Conservation (phyloP, 306 rosid species). For the Vicia villosa region DNA sequence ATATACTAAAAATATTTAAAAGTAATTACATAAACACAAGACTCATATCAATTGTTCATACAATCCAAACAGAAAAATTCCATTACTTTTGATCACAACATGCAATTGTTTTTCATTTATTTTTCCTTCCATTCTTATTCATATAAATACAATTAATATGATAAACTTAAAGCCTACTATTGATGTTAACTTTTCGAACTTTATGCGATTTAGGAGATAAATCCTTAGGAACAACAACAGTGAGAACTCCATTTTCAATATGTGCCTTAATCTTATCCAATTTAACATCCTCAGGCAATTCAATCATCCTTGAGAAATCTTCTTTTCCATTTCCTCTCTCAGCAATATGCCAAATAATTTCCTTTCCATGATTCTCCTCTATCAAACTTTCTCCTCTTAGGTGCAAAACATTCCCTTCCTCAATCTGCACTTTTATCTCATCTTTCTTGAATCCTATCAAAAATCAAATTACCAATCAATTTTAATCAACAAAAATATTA, state of each 20-base stretch:
- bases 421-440: slow-evolving; percentile 67
- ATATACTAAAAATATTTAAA: no score
- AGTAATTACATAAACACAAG: no score
- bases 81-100: no score
- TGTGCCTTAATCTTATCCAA: slow-evolving; percentile 74
- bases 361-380: slow-evolving; percentile 51
- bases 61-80: no score
- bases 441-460: slow-evolving; percentile 65
- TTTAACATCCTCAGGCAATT: slow-evolving; percentile 72
- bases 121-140: not conserved
- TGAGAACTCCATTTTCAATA: slow-evolving; percentile 82
- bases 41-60: no score
- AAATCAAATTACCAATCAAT: not conserved
- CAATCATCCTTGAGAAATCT: slow-evolving; percentile 61
- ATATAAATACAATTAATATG: not conserved
- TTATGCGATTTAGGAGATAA: slow-evolving; percentile 53
- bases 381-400: slow-evolving; percentile 58
- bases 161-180: slow-evolving; percentile 62
- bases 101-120: slow-evolving; percentile 1
- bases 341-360: slow-evolving; percentile 62
- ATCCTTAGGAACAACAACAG: slow-evolving; percentile 68
- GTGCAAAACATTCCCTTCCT: slow-evolving; percentile 70
- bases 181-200: slow-evolving; percentile 57
- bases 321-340: slow-evolving; percentile 62
- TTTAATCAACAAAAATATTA: not conserved